These are phyloP conservation scores for Ophiocordyceps camponoti-leonardi DNA, from an alignment of 2,329 filamentous ascomycete genomes.

Conservation along the genomic window DNA sequence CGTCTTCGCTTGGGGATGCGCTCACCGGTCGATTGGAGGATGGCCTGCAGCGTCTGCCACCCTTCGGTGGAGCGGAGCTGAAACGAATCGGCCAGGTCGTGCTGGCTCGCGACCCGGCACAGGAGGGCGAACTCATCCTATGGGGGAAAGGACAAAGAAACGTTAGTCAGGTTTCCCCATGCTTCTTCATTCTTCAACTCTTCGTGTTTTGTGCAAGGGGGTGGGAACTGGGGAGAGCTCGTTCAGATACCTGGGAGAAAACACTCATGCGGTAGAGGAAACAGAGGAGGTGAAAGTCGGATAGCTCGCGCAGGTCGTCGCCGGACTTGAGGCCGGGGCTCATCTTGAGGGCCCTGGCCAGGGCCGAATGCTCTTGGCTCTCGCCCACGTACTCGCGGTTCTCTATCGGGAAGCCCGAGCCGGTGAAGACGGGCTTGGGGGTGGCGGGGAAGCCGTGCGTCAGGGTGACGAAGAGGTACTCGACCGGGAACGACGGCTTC, in stretches of 20 bases:
- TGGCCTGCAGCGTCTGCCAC: conserved; percentile 86
- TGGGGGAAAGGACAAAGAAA: too few species aligned
- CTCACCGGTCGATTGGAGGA: conserved; percentile 96
- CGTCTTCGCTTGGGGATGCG: conserved; percentile 62
- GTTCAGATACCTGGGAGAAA: conserved; percentile 56
- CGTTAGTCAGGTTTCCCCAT: neutral
- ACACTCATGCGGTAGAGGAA: conserved; percentile 70
- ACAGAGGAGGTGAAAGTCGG: conserved; percentile 87
- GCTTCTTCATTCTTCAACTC: neutral
- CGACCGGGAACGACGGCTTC: conserved; percentile 88
- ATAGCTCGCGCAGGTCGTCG: conserved; percentile 50
- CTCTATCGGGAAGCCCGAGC: conserved; percentile 68
- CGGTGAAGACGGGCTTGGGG: conserved; percentile 59
- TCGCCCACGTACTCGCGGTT: conserved; percentile 80
- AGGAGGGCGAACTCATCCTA: conserved; percentile 83
- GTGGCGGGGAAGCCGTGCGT: conserved; percentile 88
- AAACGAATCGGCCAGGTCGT: conserved; percentile 65
- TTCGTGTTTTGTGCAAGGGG: too few species aligned
- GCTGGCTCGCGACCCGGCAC: conserved; percentile 66
- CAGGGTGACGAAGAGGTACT: conserved; percentile 88
- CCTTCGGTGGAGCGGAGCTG: conserved; percentile 75
- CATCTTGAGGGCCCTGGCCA: conserved; percentile 52
- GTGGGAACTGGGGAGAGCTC: too few species aligned
- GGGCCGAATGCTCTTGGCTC: conserved; percentile 57
- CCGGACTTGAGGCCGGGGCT: conserved; percentile 39